These are phyloP conservation scores for Lasiodiplodia sp. DNA, from an alignment of 2,329 filamentous ascomycete species.

Conservation along the genomic window DNA sequence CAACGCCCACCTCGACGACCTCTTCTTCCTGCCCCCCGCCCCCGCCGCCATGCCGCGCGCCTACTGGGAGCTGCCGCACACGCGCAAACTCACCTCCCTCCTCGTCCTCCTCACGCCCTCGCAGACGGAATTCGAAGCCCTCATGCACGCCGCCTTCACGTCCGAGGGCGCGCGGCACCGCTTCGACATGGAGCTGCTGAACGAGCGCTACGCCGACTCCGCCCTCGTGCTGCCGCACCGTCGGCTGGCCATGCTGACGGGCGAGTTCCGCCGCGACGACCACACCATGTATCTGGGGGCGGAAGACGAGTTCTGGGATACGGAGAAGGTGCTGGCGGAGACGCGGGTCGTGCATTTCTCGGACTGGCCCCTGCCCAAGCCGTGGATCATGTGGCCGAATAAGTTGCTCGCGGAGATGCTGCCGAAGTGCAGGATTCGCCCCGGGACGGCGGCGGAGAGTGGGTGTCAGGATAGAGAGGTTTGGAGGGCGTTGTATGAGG, in stretches of 20 bases:
- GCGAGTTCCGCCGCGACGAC: conserved; percentile 66
- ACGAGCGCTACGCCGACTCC: conserved; percentile 65
- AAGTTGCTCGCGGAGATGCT: conserved; percentile 52
- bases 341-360: conserved; percentile 75
- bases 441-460: conserved; percentile 39
- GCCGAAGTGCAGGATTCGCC: conserved; percentile 48
- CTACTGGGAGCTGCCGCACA: conserved; percentile 67
- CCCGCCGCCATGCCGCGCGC: conserved; percentile 73
- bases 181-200: conserved; percentile 74
- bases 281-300: conserved; percentile 62
- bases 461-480: conserved; percentile 50
- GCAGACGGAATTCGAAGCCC: conserved; percentile 54
- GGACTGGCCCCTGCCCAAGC: conserved; percentile 75
- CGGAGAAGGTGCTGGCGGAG: conserved; percentile 62
- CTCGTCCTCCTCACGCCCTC: conserved; percentile 69
- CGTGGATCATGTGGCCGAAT: conserved; percentile 60
- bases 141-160: conserved; percentile 39
- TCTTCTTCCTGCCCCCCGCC: conserved; percentile 70
- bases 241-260: conserved; percentile 66
- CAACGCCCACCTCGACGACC: conserved; percentile 67
- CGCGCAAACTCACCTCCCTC: conserved; percentile 60
- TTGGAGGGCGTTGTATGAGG: conserved; percentile 55
- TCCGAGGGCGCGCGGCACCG: conserved; percentile 42
- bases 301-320: conserved; percentile 64
- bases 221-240: conserved; percentile 70